Base-by-base conservation (phyloP, 352 stramenopile species). In the Phytophthora niederhauseri region DNA sequence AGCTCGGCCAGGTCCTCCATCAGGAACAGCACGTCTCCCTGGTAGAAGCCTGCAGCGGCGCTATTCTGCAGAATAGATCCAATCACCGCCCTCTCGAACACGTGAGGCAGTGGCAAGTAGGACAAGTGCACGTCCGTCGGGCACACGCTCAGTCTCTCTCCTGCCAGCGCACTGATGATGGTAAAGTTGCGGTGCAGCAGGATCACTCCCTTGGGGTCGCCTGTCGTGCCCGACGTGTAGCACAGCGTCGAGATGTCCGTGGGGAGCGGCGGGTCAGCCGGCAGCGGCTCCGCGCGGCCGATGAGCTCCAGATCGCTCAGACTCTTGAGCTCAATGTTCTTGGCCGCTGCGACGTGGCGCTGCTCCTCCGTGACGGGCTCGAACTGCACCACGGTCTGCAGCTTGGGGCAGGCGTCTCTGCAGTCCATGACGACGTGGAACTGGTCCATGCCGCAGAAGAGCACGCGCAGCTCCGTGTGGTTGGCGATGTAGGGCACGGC, bases 31-130 rank as follows among this genome's bases (percentile, higher is more conserved):
- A 97, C 88, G 67, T 98, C 91, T 20, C 97, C 97, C 20, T 96
- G 88, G 69, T 84, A 91, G 54, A 90, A 91, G 0, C 81, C 52
- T 85, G 87, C 36, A 77, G 87, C 31, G 67, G 94, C 70, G 85
- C 97, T 54, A 75, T 91, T 64, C 68, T 83, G 46, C 46, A 52
- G 15, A 80, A 99, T 83, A 6, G 85, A 52, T 28, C 46, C 46
- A 19, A 52, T 30, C 19, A 98, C 85, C 7, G 91, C 82, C 12
- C 97, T 85, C 80, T 99, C 97, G 68, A 99, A 99, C 54, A 99
- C 97, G 77, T 99, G 97, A 1, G 97, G 87, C 49, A 99, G 72
- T 11, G 97, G 97, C 62, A 99, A 80, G 76, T 99, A 99, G 30
- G 90, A 98, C 36, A 99, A 79, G 71, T 99, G 95, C 26, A 98